Conservation (phyloP, 352 stramenopile species). For the Phytophthora podocarpi region DNA sequence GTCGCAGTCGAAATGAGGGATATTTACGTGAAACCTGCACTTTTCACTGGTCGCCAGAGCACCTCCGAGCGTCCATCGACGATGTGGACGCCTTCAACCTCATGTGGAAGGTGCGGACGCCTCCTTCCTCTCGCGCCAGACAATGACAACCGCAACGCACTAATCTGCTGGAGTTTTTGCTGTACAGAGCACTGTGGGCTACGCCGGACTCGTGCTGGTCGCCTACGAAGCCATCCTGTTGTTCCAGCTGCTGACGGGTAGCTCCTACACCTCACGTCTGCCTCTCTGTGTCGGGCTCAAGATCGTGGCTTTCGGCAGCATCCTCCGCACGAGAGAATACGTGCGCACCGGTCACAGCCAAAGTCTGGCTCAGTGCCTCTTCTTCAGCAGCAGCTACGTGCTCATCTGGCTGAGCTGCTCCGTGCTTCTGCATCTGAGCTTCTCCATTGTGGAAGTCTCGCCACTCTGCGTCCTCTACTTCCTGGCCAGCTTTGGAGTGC, state of each 20-base stretch:
- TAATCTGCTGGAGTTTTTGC: background rate
- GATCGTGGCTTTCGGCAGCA: slow-evolving; percentile 39
- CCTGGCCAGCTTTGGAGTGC: slow-evolving; percentile 22
- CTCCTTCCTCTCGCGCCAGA: background rate
- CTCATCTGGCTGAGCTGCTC: slow-evolving; percentile 41
- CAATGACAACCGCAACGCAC: background rate
- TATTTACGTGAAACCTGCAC: background rate
- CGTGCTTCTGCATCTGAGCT: slow-evolving; percentile 29
- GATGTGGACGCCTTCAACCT: slow-evolving; percentile 51
- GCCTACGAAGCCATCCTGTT: slow-evolving; percentile 49
- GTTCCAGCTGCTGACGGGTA: slow-evolving; percentile 34
- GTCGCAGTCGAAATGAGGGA: no score
- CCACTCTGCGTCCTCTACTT: slow-evolving; percentile 53
- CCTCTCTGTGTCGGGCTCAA: slow-evolving; percentile 46
- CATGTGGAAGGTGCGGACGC: slow-evolving; percentile 44
- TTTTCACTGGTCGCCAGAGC: slow-evolving; percentile 32
- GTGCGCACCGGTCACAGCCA: slow-evolving; percentile 27
- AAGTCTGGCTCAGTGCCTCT: slow-evolving; percentile 32
- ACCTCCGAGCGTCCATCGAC: slow-evolving; percentile 49
- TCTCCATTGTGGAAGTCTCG: slow-evolving; percentile 48
- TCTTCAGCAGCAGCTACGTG: slow-evolving; percentile 44
- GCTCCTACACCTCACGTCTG: slow-evolving; percentile 10
- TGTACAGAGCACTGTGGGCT: slow-evolving; percentile 40
- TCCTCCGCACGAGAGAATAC: slow-evolving; percentile 48
- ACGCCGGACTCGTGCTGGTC: slow-evolving; percentile 44